phyloP scores from a whole-genome alignment of 352 stramenopile genomes.

The Globisporangium megalacanthum region DNA sequence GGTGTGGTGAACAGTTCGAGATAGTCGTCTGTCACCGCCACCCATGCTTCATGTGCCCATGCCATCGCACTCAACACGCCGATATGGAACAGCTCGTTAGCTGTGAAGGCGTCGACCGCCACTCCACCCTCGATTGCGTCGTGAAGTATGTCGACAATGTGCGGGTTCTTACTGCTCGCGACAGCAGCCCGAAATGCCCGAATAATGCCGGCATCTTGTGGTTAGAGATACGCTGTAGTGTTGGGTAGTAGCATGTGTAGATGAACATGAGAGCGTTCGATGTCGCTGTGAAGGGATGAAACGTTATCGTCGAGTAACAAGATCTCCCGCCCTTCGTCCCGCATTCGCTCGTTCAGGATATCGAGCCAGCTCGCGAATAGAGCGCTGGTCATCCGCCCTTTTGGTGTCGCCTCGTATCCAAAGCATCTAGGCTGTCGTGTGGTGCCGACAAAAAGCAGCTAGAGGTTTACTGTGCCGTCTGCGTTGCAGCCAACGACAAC shows the following conservation, averaged over 20 bases:
- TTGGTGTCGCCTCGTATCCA: not conserved
- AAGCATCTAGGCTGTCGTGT: not conserved
- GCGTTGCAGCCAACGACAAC: too few species aligned
- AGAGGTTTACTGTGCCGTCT: too few species aligned
- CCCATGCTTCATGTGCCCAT: not conserved
- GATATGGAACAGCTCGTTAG: not conserved
- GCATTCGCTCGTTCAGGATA: not conserved
- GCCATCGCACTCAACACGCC: not conserved
- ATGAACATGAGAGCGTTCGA: not conserved
- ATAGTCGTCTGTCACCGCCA: not conserved
- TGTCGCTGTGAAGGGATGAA: not conserved
- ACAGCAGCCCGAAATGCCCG: too few species aligned
- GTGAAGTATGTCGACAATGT: not conserved
- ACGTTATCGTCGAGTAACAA: not conserved
- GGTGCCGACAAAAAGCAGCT: not conserved
- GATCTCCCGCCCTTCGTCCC: not conserved
- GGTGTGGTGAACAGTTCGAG: conserved; percentile 2
- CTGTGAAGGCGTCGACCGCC: too few species aligned
- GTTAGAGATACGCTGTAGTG: not conserved
- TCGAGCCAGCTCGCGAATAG: not conserved
- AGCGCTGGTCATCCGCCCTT: not conserved
- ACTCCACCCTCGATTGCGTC: not conserved
- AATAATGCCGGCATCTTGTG: too few species aligned
- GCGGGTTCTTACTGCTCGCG: not conserved
- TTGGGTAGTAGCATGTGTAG: not conserved